Percentiles rank a stretch among this genome's conserved stretches.
These are phyloP conservation scores for Populus hybrid DNA, from an alignment of 441 rosid species.

Conservation along the genomic window DNA sequence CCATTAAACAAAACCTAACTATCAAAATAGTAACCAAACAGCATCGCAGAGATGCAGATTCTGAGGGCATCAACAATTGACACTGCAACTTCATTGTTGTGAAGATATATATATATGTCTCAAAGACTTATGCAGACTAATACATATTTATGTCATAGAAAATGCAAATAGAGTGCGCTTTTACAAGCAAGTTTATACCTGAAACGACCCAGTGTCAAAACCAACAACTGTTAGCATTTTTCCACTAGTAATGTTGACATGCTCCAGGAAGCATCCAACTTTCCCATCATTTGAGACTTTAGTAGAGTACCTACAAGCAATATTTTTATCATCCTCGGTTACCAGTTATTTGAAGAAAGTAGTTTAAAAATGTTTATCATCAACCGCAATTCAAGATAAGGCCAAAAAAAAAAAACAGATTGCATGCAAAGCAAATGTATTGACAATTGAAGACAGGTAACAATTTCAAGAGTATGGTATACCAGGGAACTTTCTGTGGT, in stretches of 20 bases:
- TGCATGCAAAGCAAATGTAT: not conserved
- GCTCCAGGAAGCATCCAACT: conserved; percentile 34
- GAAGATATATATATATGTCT: not conserved
- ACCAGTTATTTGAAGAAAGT: not conserved
- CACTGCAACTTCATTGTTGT: not conserved
- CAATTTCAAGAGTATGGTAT: conserved; percentile 21
- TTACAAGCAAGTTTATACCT: conserved; percentile 27
- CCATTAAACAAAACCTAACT: not conserved
- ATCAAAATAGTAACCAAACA: not conserved
- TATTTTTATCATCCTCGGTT: conserved; percentile 19
- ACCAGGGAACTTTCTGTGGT: conserved; percentile 60
- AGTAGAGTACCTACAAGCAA: conserved; percentile 51
- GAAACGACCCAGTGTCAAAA: conserved; percentile 34
- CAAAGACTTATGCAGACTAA: not conserved
- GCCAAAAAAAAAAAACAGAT: not conserved
- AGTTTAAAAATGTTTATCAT: conserved; percentile 12
- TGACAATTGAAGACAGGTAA: conserved; percentile 1
- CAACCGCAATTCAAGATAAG: conserved; percentile 14
- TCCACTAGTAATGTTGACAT: conserved; percentile 40
- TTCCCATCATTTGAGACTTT: conserved; percentile 36
- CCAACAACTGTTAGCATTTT: conserved; percentile 48
- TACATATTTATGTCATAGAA: not conserved
- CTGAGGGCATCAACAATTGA: not conserved
- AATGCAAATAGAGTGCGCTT: not conserved
- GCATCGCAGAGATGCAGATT: not conserved